Conservation (phyloP, 1,139 yeast genomes). For the Yamadazyma diospyri region DNA sequence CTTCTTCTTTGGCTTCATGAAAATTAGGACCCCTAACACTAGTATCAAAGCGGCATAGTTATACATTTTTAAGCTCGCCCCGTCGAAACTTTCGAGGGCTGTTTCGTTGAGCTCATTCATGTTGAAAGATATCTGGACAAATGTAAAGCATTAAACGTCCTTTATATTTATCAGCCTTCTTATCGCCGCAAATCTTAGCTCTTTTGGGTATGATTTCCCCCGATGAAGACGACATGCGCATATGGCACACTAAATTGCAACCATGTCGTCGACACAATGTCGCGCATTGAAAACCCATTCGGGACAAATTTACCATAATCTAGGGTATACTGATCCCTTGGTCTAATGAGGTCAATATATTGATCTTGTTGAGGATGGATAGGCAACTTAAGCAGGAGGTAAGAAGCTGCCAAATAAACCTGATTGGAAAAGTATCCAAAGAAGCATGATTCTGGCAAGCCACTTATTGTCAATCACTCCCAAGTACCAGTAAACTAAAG, state of each 20-base stretch:
- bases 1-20: constrained; percentile 4
- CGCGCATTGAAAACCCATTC: neutral
- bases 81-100: neutral
- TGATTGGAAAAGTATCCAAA: constrained; percentile 60
- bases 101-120: constrained; percentile 4
- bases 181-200: constrained; percentile 4
- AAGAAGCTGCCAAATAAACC: constrained; percentile 61
- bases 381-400: constrained; percentile 76
- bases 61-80: constrained; percentile 6
- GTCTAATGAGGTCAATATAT: too few relatives aligned
- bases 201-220: constrained; percentile 2
- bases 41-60: constrained; percentile 9
- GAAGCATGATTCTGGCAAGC: constrained; percentile 24
- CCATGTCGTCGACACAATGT: neutral
- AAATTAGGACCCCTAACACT: constrained; percentile 7
- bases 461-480: constrained; percentile 24
- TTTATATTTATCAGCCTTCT: too few relatives aligned
- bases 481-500: constrained; percentile 71
- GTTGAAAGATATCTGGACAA: too few relatives aligned
- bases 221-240: neutral
- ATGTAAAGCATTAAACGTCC: too few relatives aligned
- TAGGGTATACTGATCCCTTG: too few relatives aligned
- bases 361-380: too few relatives aligned
- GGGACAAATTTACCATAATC: neutral
- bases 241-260: neutral